Conservation (phyloP, 257 asterid species). For the Marsdenia floribunda region DNA sequence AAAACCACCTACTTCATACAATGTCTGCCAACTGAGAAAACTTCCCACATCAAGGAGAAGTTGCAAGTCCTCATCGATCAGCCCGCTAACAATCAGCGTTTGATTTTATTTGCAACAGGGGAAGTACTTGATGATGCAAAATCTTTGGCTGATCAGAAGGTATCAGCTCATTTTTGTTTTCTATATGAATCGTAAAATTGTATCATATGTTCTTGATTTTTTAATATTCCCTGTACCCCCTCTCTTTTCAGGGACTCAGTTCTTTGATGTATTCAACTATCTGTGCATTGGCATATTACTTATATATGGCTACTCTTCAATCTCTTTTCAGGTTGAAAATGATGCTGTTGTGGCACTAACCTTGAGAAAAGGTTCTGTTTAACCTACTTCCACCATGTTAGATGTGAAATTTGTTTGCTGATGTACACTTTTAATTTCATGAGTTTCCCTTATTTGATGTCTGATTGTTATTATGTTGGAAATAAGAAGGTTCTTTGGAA, state of each 20-base stretch:
- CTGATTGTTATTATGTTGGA: not conserved
- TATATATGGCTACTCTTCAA: not conserved
- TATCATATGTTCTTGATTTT: not conserved
- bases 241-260: not conserved
- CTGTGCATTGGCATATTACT: conserved; percentile 10
- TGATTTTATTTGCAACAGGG: conserved; percentile 48
- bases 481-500: not conserved
- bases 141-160: conserved; percentile 92
- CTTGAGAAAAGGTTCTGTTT: conserved; percentile 74
- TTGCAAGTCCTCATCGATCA: conserved; percentile 73
- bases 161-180: conserved; percentile 9
- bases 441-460: not conserved
- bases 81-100: conserved; percentile 63
- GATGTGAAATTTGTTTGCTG: not conserved
- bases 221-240: not conserved
- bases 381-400: conserved; percentile 1
- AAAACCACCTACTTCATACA: conserved; percentile 85
- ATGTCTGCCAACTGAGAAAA: conserved; percentile 79
- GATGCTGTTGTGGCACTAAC: conserved; percentile 81
- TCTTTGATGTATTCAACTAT: not conserved
- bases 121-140: conserved; percentile 74
- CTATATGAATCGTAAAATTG: not conserved
- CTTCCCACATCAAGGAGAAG: conserved; percentile 75
- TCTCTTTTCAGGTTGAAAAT: conserved; percentile 69
- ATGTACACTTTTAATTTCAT: not conserved